Evolutionary conservation across 1,139 yeast genomes (phyloP).

Genomic region (Maudiozyma humilis): DNA sequence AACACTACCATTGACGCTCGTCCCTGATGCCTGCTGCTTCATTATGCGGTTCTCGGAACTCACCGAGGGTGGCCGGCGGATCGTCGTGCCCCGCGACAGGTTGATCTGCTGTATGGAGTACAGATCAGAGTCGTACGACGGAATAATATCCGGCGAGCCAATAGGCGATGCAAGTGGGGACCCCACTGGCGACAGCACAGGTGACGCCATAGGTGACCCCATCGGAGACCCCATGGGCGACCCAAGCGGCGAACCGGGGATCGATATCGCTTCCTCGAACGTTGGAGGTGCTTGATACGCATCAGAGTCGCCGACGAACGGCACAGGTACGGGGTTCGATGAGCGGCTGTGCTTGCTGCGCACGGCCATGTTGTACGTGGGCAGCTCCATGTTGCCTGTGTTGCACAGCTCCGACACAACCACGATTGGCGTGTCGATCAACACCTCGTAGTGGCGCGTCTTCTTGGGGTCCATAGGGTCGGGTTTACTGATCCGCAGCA

Average conservation of each 20-base stretch:
- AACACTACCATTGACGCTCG: background rate
- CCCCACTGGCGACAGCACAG: slow-evolving; percentile 19
- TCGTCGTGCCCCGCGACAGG: slow-evolving; percentile 24
- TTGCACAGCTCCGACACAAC: slow-evolving; percentile 67
- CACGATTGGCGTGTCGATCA: slow-evolving; percentile 78
- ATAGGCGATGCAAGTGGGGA: slow-evolving; percentile 24
- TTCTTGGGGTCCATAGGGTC: slow-evolving; percentile 48
- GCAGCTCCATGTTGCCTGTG: slow-evolving; percentile 61
- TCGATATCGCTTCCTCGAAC: slow-evolving; percentile 49
- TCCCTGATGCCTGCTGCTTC: background rate
- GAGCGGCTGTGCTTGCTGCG: background rate
- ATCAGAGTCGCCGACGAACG: background rate
- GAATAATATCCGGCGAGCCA: slow-evolving; percentile 17
- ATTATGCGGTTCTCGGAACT: background rate
- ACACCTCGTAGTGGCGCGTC: slow-evolving; percentile 82
- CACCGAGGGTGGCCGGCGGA: slow-evolving; percentile 10
- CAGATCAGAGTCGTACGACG: slow-evolving; percentile 22
- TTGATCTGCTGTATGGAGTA: slow-evolving; percentile 27
- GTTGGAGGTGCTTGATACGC: slow-evolving; percentile 38
- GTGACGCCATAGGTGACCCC: slow-evolving; percentile 12
- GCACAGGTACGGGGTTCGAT: background rate
- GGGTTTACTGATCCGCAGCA: slow-evolving; percentile 63
- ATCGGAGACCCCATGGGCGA: slow-evolving; percentile 17
- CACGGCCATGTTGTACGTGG: slow-evolving; percentile 50
- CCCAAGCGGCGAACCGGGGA: slow-evolving; percentile 15